Conservation (phyloP, 2,329 filamentous ascomycete species). For the Annulohypoxylon truncatum region DNA sequence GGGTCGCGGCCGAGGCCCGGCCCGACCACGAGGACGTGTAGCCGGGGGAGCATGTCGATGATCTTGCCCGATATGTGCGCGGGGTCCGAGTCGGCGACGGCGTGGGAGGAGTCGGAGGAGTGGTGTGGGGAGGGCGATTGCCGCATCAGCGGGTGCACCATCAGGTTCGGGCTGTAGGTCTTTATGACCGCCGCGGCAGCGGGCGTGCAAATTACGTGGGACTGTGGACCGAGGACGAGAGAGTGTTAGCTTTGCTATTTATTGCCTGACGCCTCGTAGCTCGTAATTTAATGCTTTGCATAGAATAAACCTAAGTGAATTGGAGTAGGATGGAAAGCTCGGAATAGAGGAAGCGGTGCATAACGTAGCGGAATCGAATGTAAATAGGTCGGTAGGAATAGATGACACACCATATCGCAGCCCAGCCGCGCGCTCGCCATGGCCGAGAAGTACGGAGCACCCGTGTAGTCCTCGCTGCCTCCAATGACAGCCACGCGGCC, state of each 20-base stretch:
- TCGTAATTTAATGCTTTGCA: neutral
- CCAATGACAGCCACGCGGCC: constrained; percentile 94
- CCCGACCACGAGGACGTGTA: constrained; percentile 93
- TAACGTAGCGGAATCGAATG: neutral
- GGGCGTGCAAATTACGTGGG: constrained; percentile 95
- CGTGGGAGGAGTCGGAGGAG: constrained; percentile 55
- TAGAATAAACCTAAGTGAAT: neutral
- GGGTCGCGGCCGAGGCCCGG: constrained; percentile 91
- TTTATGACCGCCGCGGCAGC: constrained; percentile 91
- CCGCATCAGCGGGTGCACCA: constrained; percentile 97
- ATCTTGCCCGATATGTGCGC: constrained; percentile 73
- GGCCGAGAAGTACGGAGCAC: constrained; percentile 96
- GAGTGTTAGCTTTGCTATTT: neutral
- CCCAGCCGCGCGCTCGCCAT: constrained; percentile 94
- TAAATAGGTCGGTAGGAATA: neutral
- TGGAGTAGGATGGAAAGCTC: neutral
- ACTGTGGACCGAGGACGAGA: constrained; percentile 60
- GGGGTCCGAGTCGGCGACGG: constrained; percentile 67
- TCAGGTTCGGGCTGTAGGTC: constrained; percentile 96
- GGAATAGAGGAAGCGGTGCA: too few relatives aligned
- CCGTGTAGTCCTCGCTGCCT: constrained; percentile 95
- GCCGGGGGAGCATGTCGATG: constrained; percentile 81
- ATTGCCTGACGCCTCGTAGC: neutral
- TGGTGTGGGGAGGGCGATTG: constrained; percentile 66
- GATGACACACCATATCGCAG: constrained; percentile 79